These are phyloP conservation scores for Yamadazyma paraphyllophila DNA, from an alignment of 805 yeast genomes.

Conservation along the genomic window DNA sequence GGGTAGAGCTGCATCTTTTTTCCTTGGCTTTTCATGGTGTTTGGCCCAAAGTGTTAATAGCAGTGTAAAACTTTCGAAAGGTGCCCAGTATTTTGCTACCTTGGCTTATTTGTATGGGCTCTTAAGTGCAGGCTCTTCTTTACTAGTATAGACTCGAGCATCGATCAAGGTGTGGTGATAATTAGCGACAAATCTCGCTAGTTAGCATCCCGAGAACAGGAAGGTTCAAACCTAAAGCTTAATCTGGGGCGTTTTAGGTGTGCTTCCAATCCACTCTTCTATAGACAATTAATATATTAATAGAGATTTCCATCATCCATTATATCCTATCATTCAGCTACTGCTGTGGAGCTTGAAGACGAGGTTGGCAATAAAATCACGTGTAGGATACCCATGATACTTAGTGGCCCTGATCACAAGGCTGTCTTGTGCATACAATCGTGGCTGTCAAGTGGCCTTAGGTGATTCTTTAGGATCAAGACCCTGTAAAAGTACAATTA, in stretches of 20 bases:
- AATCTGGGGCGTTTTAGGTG: too few species aligned
- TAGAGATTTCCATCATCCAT: too few species aligned
- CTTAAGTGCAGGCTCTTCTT: slow-evolving; percentile 10
- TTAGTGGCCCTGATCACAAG: too few species aligned
- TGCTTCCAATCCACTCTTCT: neutral
- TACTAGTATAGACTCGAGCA: slow-evolving; percentile 4
- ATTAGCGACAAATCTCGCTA: neutral
- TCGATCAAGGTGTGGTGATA: neutral
- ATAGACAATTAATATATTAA: neutral
- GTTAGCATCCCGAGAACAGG: too few species aligned
- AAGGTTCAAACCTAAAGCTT: neutral
- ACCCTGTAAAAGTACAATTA: too few species aligned
- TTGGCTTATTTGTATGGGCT: slow-evolving; percentile 11
- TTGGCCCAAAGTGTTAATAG: slow-evolving; percentile 13
- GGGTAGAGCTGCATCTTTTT: slow-evolving; percentile 18
- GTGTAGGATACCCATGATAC: too few species aligned
- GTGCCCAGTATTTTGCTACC: slow-evolving; percentile 10
- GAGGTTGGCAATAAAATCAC: too few species aligned
- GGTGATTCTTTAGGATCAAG: too few species aligned
- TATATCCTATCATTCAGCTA: too few species aligned
- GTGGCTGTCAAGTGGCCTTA: too few species aligned
- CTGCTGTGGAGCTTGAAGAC: too few species aligned
- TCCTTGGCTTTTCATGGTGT: slow-evolving; percentile 16
- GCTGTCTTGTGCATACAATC: too few species aligned
- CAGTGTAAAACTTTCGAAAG: slow-evolving; percentile 6